phyloP scores from a whole-genome alignment of 352 stramenopile species.

The Lagenidium giganteum region DNA sequence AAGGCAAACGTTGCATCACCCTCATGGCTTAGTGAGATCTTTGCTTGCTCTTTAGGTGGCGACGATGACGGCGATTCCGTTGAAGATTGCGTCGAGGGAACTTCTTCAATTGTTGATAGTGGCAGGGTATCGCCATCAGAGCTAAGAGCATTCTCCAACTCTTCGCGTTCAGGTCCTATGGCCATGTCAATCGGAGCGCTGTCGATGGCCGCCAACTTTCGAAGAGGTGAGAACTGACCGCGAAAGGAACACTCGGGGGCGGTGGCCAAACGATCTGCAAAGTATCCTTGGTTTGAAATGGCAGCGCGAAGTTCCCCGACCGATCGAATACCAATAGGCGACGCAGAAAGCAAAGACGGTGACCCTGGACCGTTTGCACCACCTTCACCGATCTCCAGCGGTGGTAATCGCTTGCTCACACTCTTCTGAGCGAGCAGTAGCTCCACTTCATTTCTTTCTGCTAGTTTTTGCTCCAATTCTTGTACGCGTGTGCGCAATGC shows the following conservation, averaged over 20 bases:
- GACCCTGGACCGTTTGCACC: too few relatives aligned
- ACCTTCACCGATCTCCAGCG: too few relatives aligned
- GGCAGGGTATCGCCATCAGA: conserved; percentile 6
- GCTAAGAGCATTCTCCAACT: too few relatives aligned
- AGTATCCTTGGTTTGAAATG: too few relatives aligned
- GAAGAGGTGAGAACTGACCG: too few relatives aligned
- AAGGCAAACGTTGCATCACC: conserved; percentile 30
- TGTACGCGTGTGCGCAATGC: conserved; percentile 36
- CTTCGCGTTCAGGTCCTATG: too few relatives aligned
- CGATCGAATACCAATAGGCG: too few relatives aligned
- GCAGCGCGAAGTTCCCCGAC: too few relatives aligned
- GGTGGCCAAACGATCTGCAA: conserved; percentile 2
- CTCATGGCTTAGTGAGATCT: conserved; percentile 43
- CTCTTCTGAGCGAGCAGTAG: conserved; percentile 20
- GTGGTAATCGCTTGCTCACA: conserved; percentile 41
- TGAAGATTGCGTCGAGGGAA: background rate
- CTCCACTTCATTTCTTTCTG: conserved; percentile 39
- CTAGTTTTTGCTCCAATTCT: conserved; percentile 49
- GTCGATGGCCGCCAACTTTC: too few relatives aligned
- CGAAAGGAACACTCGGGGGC: conserved; percentile 1
- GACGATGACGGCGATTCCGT: conserved; percentile 13
- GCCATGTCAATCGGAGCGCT: too few relatives aligned
- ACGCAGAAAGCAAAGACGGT: too few relatives aligned
- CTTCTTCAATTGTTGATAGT: conserved; percentile 4
- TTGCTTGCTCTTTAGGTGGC: conserved; percentile 34